Evolutionary conservation across 2,329 filamentous ascomycete genomes (phyloP).

Genomic region (Fusarium euwallaceae): DNA sequence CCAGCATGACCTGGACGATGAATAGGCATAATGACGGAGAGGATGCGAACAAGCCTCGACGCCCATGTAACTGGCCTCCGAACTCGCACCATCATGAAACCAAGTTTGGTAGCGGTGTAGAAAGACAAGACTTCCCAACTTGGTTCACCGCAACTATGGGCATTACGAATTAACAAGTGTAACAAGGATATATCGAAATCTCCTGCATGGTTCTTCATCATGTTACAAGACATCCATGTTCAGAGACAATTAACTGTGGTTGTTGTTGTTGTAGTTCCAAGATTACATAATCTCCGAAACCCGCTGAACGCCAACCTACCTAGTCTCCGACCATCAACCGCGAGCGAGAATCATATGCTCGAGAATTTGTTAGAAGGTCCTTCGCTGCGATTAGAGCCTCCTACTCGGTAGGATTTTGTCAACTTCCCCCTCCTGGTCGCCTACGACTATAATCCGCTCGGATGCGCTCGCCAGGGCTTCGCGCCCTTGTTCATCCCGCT

Average conservation of each 20-base stretch:
- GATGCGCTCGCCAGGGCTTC: constrained; percentile 50
- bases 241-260: not conserved
- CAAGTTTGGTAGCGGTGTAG: not conserved
- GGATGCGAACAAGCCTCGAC: not conserved
- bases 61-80: not conserved
- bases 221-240: not conserved
- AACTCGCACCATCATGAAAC: not conserved
- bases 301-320: not conserved
- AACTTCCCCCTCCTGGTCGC: constrained; percentile 10
- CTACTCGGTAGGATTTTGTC: constrained; percentile 2
- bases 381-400: not conserved
- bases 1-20: not conserved
- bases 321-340: constrained; percentile 11
- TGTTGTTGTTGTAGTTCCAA: not conserved
- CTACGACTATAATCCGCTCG: constrained; percentile 44
- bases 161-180: not conserved
- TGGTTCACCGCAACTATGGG: not conserved
- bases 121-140: not conserved
- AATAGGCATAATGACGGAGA: not conserved
- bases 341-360: constrained; percentile 9
- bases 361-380: constrained; percentile 28
- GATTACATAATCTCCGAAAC: constrained; percentile 7
- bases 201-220: not conserved
- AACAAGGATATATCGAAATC: not conserved
- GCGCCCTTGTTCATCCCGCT: constrained; percentile 47